Evolutionary conservation across 139 green algal species (phyloP), one percentile per base, ranked within the genome.

Genomic region (Closterium sp.): DNA sequence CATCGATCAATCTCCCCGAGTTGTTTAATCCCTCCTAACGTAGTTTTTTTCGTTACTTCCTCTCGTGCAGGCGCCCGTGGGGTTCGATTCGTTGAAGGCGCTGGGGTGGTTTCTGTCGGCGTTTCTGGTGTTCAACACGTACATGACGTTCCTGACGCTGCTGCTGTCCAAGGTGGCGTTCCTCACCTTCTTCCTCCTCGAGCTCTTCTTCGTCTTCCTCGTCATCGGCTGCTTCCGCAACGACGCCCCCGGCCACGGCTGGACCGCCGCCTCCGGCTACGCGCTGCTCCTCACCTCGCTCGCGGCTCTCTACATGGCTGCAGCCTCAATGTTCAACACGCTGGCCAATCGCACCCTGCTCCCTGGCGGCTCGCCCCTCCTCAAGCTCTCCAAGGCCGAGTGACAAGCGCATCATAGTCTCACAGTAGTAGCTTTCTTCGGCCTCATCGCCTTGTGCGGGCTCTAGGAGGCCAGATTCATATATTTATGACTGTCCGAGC

Each of bases 61-160:
- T 16, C 25, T 76, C 2, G 55, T 76, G 9, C 55, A 76, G 55
- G 55, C 55, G 55, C 7, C 55, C 10, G 7, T 12, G 16, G 55
- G 55, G 55, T 76, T 76, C 55, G 55, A 76, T 25, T 28, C 55
- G 12, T 28, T 76, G 55, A 55, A 89, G 28, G 34, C 28, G 12
- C 86, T 89, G 86, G 86, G 86, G 33, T 89, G 86, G 86, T 76
- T 89, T 19, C 34, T 89, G 86, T 8, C 33, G 86, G 86, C 33
- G 30, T 89, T 89, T 23, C 33, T 89, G 30, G 33, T 89, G 32
- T 89, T 89, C 33, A 89, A 89, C 86, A 89, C 86, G 33, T 89
- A 89, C 86, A 55, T 55, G 33, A 76, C 28, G 86, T 55, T 89
- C 33, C 28, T 33, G 30, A 76, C 33, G 30, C 33, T 89, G 86